Evolutionary conservation across 2,329 filamentous ascomycete genomes (phyloP), one percentile per base, ranked within the genome.

Genomic region (Emergomyces pasteurianus): DNA sequence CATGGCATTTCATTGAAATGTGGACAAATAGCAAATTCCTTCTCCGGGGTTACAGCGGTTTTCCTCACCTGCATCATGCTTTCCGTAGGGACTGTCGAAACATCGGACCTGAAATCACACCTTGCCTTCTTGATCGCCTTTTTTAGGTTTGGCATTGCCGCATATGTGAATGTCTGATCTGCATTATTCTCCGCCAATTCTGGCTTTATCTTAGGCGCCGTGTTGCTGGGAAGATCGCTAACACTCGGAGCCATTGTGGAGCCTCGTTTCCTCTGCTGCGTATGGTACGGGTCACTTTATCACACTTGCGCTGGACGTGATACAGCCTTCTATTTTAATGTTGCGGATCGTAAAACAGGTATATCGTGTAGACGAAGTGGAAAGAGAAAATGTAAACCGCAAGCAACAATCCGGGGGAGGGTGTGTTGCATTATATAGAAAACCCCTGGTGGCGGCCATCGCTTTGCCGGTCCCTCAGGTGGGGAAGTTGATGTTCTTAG

Each of bases 81-180:
- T 60, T 65, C 65, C 7, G 68, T 70, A 21, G 69, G 69, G 14
- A 67, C 66, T 2, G 69, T 70, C 16, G 70, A 64, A 23, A 67
- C 67, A 64, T 70, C 68, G 1, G 67, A 69, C 7, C 68, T 65
- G 58, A 71, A 70, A 53, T 71, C 69, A 52, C 57, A 46, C 34
- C 58, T 61, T 21, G 63, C 63, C 36, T 63, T 64, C 42, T 58
- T n/a, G 12, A 59, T 52, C 1, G 63, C 63, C 47, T 31, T 55
- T 26, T 55, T 58, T 36, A 64, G 54, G 54, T 63, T 63, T 9
- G 63, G 60, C 60, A 43, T 56, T 49, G 59, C 59, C 8, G 31
- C 40, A 49, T 65, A 63, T n/a, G 14, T 60, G 26, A 6, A 42
- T 36, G 36, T 5, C 23, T 23, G 10, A 47, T 26, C 38, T n/a